Evolutionary conservation across 331 rosid species (phyloP), one percentile per base, ranked within the genome.

Genomic region (Telfairia occidentalis): DNA sequence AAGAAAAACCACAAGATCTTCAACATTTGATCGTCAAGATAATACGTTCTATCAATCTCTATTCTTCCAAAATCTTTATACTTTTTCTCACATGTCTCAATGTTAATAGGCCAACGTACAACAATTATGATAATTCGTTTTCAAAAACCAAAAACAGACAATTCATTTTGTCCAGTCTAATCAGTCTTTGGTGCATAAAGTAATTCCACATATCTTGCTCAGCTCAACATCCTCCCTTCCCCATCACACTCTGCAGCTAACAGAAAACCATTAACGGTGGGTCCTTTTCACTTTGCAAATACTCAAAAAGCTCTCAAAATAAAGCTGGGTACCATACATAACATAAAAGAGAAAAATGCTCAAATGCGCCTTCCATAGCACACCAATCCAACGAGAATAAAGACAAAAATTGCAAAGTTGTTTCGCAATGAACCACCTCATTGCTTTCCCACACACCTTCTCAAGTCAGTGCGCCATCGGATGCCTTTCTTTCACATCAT

Each of bases 391-490:
- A 48, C 42, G 9, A 16, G 10, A 71, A 46, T 4, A 46, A 34
- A 29, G 29, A 71, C 38, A 71, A 71, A 16, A 28, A 28, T 43
- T 43, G 42, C 18, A 7, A 46, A 58, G 75, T 70, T 70, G 75
- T 70, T 46, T 70, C 58, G 28, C 58, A 70, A 16, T 70, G 7
- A 46, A 50, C 58, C 74, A 69, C 7, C 73, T 67, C 73, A 67
- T 42, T 9, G 26, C 50, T 65, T 37, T 21, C 54, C 16, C 54
- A 23, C n/a, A n/a, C n/a, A n/a, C n/a, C n/a, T 23, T 67, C 48
- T 38, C 21, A 13, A 66, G 7, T 12, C 0, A 66, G 58, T 45
- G 75, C 42, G 38, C 40, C 57, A 70, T 8, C 42, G 2, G 11
- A 42, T 67, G 37, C 37, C 35, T 67, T 2, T 67, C 35, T 67